Base-by-base conservation (phyloP, 495 filamentous ascomycete species). In the Sporormia fimetaria region DNA sequence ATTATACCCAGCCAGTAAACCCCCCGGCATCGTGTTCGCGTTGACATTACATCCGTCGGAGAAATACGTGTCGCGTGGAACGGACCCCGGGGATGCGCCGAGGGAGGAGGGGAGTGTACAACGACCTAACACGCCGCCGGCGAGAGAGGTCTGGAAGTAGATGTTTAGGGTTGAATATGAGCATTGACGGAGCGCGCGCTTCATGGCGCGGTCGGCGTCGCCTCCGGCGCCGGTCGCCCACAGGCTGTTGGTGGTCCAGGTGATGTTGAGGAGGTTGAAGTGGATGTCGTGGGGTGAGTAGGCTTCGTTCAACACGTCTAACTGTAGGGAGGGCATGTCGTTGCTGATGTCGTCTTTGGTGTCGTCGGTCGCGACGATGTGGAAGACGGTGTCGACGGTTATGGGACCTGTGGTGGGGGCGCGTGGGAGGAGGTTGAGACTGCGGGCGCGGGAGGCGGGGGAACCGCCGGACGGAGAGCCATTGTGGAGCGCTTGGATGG, bases 11-110 rank as follows among this genome's bases (percentile, higher is more conserved):
- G 56, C 49, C 3, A 63, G 52, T 17, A 20, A 49, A 9, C 75
- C 74, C 27, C 67, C 68, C 28, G 77, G 76, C 27, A 78, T 67
- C 15, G 67, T 67, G 37, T 56, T 51, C 18, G 57, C 67, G 21
- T 73, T 62, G 45, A 80, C 63, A 39, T 65, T 67, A 65, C 76
- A 81, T 34, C 78, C 77, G 51, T 80, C 78, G 36, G 50, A 40
- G 52, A 56, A 54, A 54, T 72, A 71, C 31, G 51, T 45, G 8
- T 52, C 45, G 11, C 26, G 26, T 9, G 29, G 2, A 1, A 21
- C 28, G 18, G 36, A 9, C 2, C 35, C 35, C 3, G n/a, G n/a
- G 8, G 8, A 7, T 15, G 8, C 10, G 7, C 31, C 40, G 3
- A 63, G 27, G 14, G 44, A 27, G 39, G 63, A 26, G 36, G 47